Conservation (phyloP, 768 basidiomycete genomes). For the Phanerochaete sordida region DNA sequence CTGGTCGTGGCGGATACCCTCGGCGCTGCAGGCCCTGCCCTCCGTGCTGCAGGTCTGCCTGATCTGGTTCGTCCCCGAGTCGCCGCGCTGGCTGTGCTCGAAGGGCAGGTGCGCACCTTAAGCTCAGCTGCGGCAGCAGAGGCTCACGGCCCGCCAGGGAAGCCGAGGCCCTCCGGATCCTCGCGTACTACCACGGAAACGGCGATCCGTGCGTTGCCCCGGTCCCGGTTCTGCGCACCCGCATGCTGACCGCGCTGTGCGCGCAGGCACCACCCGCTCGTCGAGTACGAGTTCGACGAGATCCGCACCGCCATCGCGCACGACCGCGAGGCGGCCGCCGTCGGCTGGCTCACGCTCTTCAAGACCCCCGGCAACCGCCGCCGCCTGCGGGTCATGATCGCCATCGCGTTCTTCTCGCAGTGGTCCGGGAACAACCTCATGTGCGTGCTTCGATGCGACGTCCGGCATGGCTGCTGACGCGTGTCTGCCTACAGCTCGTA, state of each 20-base stretch:
- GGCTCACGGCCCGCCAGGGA: conserved; percentile 19
- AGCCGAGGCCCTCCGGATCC: conserved; percentile 29
- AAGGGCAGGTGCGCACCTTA: conserved; percentile 27
- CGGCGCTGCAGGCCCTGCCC: conserved; percentile 33
- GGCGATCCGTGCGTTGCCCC: conserved; percentile 26
- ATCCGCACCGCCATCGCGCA: conserved; percentile 54
- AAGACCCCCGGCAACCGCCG: conserved; percentile 49
- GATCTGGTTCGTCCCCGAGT: conserved; percentile 40
- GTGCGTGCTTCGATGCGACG: conserved; percentile 3
- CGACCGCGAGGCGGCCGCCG: conserved; percentile 35
- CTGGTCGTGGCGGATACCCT: conserved; percentile 44
- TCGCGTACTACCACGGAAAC: conserved; percentile 40
- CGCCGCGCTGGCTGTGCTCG: conserved; percentile 35
- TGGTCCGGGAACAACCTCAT: conserved; percentile 66
- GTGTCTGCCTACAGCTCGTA: conserved; percentile 17
- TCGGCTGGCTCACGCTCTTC: conserved; percentile 48
- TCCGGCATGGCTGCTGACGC: background rate
- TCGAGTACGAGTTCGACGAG: conserved; percentile 60
- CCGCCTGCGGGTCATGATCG: conserved; percentile 54
- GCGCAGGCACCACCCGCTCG: conserved; percentile 44
- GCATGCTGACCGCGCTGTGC: background rate
- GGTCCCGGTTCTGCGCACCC: background rate
- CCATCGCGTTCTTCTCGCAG: conserved; percentile 58
- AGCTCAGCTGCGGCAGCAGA: background rate
- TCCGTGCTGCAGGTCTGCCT: conserved; percentile 30